Base-by-base conservation (phyloP, 495 filamentous ascomycete genomes). In the Penicillium atrosanguineum region DNA sequence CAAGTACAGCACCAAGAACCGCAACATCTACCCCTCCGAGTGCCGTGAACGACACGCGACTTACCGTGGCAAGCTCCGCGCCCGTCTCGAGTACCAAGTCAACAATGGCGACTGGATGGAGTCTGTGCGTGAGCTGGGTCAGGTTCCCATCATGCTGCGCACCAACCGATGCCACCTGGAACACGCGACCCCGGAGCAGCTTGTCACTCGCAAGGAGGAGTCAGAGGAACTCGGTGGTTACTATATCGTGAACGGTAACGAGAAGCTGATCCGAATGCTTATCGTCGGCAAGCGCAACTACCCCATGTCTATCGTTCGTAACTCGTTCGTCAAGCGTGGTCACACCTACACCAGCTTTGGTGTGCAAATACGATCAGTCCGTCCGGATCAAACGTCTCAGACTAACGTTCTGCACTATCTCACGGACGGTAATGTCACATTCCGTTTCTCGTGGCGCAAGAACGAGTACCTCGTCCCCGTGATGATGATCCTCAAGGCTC, bases 401-500 rank as follows among this genome's bases (percentile, higher is more conserved):
- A 97, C 93, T 11, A 97, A 97, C 60, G 91, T 96, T 21, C 79
- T 98, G 21, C 94, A 98, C 70, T 98, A 97, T 71, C 84, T 97
- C 43, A 87, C 79, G 55, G 93, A 97, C 69, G 94, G 94, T 56
- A 97, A 96, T 68, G 83, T 97, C 53, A 96, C 88, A 2, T 95
- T 98, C 76, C 83, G 94, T 37, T 97, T 98, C 71, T 96, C 93
- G 1, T 98, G 94, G 94, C 80, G 93, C 56, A 98, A 98, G 78
- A 90, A 90, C 57, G 94, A 97, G 72, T 98, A 88, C 65, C 80
- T 97, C 20, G 80, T 98, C 14, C 94, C 94, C 16, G 88, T 90
- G 53, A 86, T 96, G 81, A 97, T 98, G 94, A 83, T 97, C 14
- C 71, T 98, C 55, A 97, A 97, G 75, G 94, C 94, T 3, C 80